Percentiles rank a stretch among this genome's conserved stretches.
phyloP scores from a whole-genome alignment of 129 eudicot genomes.

The Pulicaria dysenterica region DNA sequence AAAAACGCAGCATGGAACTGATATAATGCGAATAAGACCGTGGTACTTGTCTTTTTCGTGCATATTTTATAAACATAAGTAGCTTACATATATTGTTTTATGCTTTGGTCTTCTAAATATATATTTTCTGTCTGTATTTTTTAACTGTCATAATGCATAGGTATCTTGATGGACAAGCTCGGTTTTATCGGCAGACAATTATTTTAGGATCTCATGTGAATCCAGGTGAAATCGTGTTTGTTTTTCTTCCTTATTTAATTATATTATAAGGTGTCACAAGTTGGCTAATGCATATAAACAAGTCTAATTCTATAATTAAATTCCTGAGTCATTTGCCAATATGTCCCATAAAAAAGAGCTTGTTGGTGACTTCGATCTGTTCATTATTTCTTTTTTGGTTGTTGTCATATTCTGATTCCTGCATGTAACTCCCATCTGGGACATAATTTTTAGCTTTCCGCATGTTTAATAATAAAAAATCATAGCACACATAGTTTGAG shows the following conservation, averaged over 20 bases:
- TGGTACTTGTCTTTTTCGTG: conserved; percentile 49
- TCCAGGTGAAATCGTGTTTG: conserved; percentile 61
- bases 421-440: neutral
- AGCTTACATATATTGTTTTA: too few relatives aligned
- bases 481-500: conserved; percentile 4
- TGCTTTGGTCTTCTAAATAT: neutral
- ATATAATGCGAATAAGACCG: conserved; percentile 90
- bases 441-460: neutral
- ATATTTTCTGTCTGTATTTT: conserved; percentile 12
- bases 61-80: too few relatives aligned
- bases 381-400: neutral
- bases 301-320: neutral
- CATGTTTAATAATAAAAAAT: neutral
- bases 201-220: conserved; percentile 67
- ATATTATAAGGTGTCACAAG: conserved; percentile 2
- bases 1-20: conserved; percentile 75
- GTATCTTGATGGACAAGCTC: conserved; percentile 83
- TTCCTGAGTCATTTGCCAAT: neutral
- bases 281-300: neutral
- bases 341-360: neutral
- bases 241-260: neutral
- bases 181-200: conserved; percentile 83
- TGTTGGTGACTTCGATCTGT: neutral
- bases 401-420: neutral
- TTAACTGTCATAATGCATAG: conserved; percentile 40